phyloP scores from a whole-genome alignment of 371 early-diverging fungal genomes.

The Conidiobolus incongruus region DNA sequence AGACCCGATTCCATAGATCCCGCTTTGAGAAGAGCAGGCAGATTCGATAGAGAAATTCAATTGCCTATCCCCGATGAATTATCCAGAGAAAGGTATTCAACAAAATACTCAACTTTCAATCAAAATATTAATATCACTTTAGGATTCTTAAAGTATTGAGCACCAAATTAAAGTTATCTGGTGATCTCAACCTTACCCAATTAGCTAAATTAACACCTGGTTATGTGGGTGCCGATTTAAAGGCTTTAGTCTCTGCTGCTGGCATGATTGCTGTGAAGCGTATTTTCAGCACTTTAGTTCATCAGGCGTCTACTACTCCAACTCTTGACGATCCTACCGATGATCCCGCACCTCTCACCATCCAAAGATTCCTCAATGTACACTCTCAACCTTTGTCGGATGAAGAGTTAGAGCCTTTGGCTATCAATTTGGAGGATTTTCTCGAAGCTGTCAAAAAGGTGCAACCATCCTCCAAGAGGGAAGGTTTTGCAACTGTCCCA shows the following conservation, averaged over 20 bases:
- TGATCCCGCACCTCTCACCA: constrained; percentile 5
- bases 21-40: constrained; percentile 90
- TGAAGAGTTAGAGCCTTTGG: constrained; percentile 60
- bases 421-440: constrained; percentile 78
- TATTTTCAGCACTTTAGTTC: constrained; percentile 31
- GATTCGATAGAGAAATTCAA: constrained; percentile 96
- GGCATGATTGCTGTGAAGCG: constrained; percentile 88
- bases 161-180: constrained; percentile 61
- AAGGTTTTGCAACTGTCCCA: constrained; percentile 95
- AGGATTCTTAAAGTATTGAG: constrained; percentile 83
- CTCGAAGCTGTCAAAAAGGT: constrained; percentile 71
- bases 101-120: not conserved
- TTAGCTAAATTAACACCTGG: constrained; percentile 94
- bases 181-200: constrained; percentile 65
- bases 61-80: constrained; percentile 95
- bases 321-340: constrained; percentile 13
- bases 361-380: constrained; percentile 40
- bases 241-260: constrained; percentile 91
- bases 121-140: not conserved
- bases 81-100: constrained; percentile 27
- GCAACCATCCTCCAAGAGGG: constrained; percentile 93
- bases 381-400: constrained; percentile 50
- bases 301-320: not conserved
- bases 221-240: constrained; percentile 97
- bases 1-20: constrained; percentile 95